Conservation (phyloP, 495 filamentous ascomycete genomes). For the Bombardia bombarda region DNA sequence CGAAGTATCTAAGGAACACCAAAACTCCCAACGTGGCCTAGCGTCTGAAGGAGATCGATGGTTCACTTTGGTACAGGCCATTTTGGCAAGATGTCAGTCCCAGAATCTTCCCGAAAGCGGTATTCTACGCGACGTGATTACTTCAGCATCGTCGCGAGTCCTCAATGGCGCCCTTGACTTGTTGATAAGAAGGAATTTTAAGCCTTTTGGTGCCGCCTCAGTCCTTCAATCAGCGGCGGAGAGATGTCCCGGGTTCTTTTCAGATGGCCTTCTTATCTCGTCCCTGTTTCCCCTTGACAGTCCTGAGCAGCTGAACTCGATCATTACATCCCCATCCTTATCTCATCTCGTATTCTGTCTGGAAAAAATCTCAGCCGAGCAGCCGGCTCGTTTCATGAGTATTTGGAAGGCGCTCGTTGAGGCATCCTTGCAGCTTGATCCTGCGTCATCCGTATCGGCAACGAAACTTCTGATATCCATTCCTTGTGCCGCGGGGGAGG, state of each 20-base stretch:
- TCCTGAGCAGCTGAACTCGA: slow-evolving; percentile 13
- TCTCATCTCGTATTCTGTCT: slow-evolving; percentile 30
- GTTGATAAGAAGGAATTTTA: slow-evolving; percentile 55
- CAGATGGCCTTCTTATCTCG: slow-evolving; percentile 2
- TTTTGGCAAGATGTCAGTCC: slow-evolving; percentile 14
- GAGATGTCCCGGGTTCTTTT: slow-evolving; percentile 19
- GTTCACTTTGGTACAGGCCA: slow-evolving; percentile 47
- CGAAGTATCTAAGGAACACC: slow-evolving; percentile 68
- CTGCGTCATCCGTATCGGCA: slow-evolving; percentile 12
- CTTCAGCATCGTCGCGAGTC: slow-evolving; percentile 15
- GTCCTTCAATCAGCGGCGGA: slow-evolving; percentile 42
- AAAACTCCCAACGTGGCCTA: slow-evolving; percentile 58
- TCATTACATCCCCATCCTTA: slow-evolving; percentile 26
- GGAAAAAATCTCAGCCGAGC: slow-evolving; percentile 15
- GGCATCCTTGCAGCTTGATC: slow-evolving; percentile 19
- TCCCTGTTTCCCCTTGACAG: slow-evolving; percentile 14
- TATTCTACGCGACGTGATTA: slow-evolving; percentile 5
- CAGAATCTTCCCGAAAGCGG: neutral
- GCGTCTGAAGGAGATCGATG: slow-evolving; percentile 53
- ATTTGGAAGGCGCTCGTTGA: slow-evolving; percentile 30
- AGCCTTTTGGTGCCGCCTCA: slow-evolving; percentile 72
- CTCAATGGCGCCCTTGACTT: slow-evolving; percentile 24
- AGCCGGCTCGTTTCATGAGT: slow-evolving; percentile 29
- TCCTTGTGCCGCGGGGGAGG: slow-evolving; percentile 16
- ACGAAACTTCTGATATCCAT: slow-evolving; percentile 32